Percentiles rank a stretch among this genome's conserved stretches.
phyloP scores from a whole-genome alignment of 768 basidiomycete genomes.

The Mycena rosella region DNA sequence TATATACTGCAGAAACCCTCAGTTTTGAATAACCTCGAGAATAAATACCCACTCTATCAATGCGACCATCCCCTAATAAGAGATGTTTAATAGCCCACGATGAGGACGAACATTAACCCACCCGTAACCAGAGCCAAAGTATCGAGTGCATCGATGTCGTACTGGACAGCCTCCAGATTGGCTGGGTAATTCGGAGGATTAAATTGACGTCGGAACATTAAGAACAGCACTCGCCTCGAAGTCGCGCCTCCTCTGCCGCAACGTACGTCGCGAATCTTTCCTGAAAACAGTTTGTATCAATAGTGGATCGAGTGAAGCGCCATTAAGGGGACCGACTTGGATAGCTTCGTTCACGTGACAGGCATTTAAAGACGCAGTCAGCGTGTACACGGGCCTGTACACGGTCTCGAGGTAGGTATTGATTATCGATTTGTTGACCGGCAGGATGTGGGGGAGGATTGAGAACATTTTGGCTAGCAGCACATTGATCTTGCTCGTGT shows the following conservation, averaged over 20 bases:
- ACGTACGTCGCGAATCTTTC: constrained; percentile 25
- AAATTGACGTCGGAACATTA: background rate
- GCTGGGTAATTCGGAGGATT: background rate
- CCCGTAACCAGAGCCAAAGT: constrained; percentile 30
- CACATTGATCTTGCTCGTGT: constrained; percentile 14
- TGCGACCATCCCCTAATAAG: constrained; percentile 18
- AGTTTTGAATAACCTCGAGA: background rate
- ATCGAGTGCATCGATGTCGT: constrained; percentile 25
- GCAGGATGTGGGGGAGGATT: constrained; percentile 5
- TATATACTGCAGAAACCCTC: constrained; percentile 3
- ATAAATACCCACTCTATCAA: constrained; percentile 25
- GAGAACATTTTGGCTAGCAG: constrained; percentile 30
- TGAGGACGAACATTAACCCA: background rate
- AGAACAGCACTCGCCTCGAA: constrained; percentile 11
- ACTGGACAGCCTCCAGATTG: constrained; percentile 32
- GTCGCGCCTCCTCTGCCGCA: constrained; percentile 24
- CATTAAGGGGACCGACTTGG: background rate
- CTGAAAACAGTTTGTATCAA: background rate
- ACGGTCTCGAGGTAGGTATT: constrained; percentile 19
- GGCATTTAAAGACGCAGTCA: constrained; percentile 5
- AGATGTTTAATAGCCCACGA: background rate
- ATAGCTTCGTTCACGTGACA: constrained; percentile 12
- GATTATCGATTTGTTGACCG: constrained; percentile 19
- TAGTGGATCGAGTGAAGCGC: too few relatives aligned
- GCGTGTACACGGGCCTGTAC: background rate